A percentile compares a stretch with the other conserved stretches of the same genome.
These are phyloP conservation scores for Salix purpurea DNA, from an alignment of 345 rosid species.

Conservation along the genomic window DNA sequence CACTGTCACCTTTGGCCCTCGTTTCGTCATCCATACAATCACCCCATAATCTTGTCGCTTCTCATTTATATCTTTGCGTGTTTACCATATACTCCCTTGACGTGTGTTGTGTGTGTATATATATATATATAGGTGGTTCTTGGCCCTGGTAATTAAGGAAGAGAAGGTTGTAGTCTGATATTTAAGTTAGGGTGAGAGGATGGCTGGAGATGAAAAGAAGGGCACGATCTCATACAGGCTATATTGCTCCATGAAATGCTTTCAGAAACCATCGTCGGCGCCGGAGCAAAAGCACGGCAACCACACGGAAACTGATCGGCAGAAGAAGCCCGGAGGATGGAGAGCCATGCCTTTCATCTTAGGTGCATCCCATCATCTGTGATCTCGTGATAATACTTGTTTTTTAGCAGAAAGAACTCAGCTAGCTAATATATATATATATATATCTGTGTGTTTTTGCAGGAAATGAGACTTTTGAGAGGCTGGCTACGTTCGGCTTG, in stretches of 20 bases:
- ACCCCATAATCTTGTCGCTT: neutral
- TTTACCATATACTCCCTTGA: too few species aligned
- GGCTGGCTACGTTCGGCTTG: conserved; percentile 41
- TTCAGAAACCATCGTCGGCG: neutral
- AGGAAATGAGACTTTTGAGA: conserved; percentile 55
- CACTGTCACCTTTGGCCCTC: neutral
- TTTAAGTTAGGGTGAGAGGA: neutral
- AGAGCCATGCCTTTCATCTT: conserved; percentile 70
- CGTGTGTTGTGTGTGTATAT: neutral
- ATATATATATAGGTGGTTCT: neutral
- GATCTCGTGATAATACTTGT: too few species aligned
- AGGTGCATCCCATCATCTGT: conserved; percentile 29
- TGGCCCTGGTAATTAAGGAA: neutral
- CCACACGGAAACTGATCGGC: conserved; percentile 3
- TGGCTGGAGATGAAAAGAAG: neutral
- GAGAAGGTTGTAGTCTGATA: neutral
- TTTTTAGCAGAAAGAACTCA: neutral
- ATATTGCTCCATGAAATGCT: conserved; percentile 19
- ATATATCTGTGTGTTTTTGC: neutral
- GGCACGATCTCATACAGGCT: conserved; percentile 6
- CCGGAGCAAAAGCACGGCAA: conserved; percentile 10
- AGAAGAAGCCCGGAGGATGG: conserved; percentile 70
- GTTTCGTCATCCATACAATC: neutral
- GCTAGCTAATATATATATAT: neutral
- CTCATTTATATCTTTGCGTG: too few species aligned